Conservation (phyloP, 140 eudicot genomes). For the Stevia rebaudiana region DNA sequence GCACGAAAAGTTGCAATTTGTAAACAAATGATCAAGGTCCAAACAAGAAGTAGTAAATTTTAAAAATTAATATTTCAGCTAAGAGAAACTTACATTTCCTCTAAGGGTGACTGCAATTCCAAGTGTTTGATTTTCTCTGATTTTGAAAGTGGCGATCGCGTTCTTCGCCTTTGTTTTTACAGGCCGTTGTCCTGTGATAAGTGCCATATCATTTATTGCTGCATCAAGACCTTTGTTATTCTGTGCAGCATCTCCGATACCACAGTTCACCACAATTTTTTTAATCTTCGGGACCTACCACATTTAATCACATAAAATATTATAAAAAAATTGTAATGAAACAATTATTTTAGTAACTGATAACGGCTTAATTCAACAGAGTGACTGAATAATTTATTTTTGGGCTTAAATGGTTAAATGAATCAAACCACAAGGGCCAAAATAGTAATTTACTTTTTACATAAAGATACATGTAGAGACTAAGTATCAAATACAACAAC, state of each 20-base stretch:
- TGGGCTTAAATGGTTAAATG: too few species aligned
- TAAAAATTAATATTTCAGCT: neutral
- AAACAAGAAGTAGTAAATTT: neutral
- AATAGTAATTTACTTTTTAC: too few species aligned
- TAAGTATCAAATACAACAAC: neutral
- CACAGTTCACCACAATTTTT: slow-evolving; percentile 87
- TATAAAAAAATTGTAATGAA: neutral
- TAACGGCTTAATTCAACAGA: slow-evolving; percentile 1
- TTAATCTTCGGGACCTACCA: slow-evolving; percentile 78
- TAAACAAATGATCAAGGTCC: neutral
- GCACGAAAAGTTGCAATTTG: neutral
- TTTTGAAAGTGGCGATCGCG: slow-evolving; percentile 85
- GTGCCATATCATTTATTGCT: slow-evolving; percentile 81
- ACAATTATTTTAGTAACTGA: neutral
- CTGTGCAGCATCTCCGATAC: slow-evolving; percentile 97
- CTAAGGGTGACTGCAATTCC: slow-evolving; percentile 92
- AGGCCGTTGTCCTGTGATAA: slow-evolving; percentile 91
- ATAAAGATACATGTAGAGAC: too few species aligned
- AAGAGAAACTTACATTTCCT: slow-evolving; percentile 51
- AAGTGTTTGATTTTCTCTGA: slow-evolving; percentile 69
- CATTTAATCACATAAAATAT: slow-evolving; percentile 8
- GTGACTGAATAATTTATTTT: neutral
- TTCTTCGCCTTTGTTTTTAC: slow-evolving; percentile 85
- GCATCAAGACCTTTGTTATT: slow-evolving; percentile 89
- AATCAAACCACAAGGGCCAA: too few species aligned